Evolutionary conservation across 306 rosid species (phyloP), one percentile per base, ranked within the genome.

Genomic region (Argentina anserina): DNA sequence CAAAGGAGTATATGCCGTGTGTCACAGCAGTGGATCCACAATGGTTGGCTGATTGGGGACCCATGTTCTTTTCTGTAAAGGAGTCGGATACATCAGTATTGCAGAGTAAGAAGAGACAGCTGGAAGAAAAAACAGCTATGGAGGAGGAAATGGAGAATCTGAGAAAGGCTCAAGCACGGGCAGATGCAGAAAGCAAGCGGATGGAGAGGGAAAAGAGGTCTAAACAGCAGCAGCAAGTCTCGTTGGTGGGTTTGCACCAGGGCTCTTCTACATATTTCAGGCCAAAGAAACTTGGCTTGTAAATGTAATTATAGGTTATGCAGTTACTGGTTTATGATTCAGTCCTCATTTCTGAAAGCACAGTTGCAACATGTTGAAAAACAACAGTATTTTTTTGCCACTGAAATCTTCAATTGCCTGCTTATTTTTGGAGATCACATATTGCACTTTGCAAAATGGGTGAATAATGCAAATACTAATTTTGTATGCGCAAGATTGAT

Each of bases 21-120:
- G 96, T 92, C n/a, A 94, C 98, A 0, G 94, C 97, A 0, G 98
- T 88, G 79, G 98, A 93, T 81, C 94, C 97, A 9, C 98, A 91
- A 26, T 91, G 97, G 98, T 10, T 93, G 71, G 98, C 98, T n/a
- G 97, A 93, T 72, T 76, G 83, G 49, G 97, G 98, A 68, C 97
- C 97, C 7, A 91, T 94, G 98, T 94, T 94, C 76, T 94, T 85
- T 75, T 86, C 96, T 28, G 95, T 91, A 1, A 94, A 94, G 85
- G 97, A 94, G 18, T 94, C 97, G 2, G 98, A 94, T 83, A 85
- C 91, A 9, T 94, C 97, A 3, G 72, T 85, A 29, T 78, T 88
- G 63, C 95, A 91, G 86, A 96, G 89, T 77, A 91, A 86, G 82
- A 86, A 88, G 88, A 86, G 75, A 61, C 94, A 83, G 29, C 89